These are phyloP conservation scores for Cladosporium sp. DNA, from an alignment of 2,329 filamentous ascomycete species.

Conservation along the genomic window DNA sequence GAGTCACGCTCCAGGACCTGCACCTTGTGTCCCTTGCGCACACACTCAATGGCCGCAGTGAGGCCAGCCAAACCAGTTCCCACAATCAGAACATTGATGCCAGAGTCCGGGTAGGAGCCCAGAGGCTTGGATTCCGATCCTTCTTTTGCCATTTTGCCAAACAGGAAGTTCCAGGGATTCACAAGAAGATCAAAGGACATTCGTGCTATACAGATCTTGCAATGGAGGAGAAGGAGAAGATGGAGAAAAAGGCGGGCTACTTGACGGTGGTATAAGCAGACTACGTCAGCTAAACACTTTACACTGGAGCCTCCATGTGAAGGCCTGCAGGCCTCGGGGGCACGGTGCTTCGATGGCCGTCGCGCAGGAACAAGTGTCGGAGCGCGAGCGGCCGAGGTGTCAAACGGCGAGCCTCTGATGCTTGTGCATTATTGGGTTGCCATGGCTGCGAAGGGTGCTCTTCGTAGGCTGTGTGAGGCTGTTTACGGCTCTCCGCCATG, in stretches of 20 bases:
- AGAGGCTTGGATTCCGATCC: slow-evolving; percentile 40
- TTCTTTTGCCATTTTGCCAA: slow-evolving; percentile 31
- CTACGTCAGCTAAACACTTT: slow-evolving; percentile 9
- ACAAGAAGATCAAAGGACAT: slow-evolving; percentile 11
- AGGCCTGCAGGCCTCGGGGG: not conserved
- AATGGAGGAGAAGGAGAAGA: not conserved
- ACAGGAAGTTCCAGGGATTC: slow-evolving; percentile 6
- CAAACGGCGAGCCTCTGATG: slow-evolving; percentile 1
- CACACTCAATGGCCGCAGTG: slow-evolving; percentile 29
- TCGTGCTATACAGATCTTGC: not conserved
- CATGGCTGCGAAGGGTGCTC: not conserved
- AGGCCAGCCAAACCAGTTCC: slow-evolving; percentile 29
- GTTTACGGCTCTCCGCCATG: slow-evolving; percentile 9
- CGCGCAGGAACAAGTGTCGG: slow-evolving; percentile 1
- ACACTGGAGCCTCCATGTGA: not conserved
- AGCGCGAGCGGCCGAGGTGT: slow-evolving; percentile 4
- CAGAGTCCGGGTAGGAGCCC: slow-evolving; percentile 44
- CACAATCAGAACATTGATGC: slow-evolving; percentile 30
- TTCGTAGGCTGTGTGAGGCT: not conserved
- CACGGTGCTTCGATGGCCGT: slow-evolving; percentile 2
- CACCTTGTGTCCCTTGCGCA: slow-evolving; percentile 30
- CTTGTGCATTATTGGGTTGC: not conserved
- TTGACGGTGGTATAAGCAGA: slow-evolving; percentile 3
- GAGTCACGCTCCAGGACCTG: slow-evolving; percentile 34
- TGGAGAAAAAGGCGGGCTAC: not conserved